Evolutionary conservation across 768 basidiomycete species (phyloP), one percentile per base, ranked within the genome.

Genomic region (Tylopilus felleus): DNA sequence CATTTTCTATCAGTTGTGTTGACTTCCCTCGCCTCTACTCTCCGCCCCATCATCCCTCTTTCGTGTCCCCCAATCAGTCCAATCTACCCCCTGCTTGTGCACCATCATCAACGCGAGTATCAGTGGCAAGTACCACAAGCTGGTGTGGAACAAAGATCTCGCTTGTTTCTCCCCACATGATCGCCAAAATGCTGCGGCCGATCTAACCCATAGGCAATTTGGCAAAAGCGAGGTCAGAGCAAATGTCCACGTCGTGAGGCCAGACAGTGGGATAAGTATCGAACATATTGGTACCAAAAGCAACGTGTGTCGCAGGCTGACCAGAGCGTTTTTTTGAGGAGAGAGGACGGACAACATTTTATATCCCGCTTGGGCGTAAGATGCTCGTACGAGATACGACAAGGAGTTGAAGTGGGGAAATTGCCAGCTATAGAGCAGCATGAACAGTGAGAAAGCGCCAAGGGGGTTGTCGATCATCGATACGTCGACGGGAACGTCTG

Each of bases 351-450:
- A 84, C 12, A 98, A 81, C 97, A 99, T 99, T 48, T 80, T 81
- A 68, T 95, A 99, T 17, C 95, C 95, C 19, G 88, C 92, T 66
- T 92, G 85, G 5, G 97, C 92, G 71, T 99, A 99, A 19, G 88
- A 88, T 10, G 80, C 83, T 35, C 95, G 84, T 9, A 95, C 80
- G 47, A 95, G 76, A 71, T 97, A 83, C 8, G 94, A 86, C n/a
- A 99, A 77, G 1, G 93, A 71, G 71, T 95, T 98, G 76, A 99
- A 98, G 70, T 99, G 96, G 33, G 96, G 95, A 74, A 98, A 98
- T 67, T 99, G 97, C 96, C 96, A 99, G 56, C 88, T 89, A 75
- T 86, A 99, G 9, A 97, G 80, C 44, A 98, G 71, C 72, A 86
- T 78, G 73, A 90, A 92, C 3, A 99, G 75, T 3, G 86, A 83